These are phyloP conservation scores for Pichia norvegensis DNA, from an alignment of 1,139 yeast genomes.

Conservation along the genomic window DNA sequence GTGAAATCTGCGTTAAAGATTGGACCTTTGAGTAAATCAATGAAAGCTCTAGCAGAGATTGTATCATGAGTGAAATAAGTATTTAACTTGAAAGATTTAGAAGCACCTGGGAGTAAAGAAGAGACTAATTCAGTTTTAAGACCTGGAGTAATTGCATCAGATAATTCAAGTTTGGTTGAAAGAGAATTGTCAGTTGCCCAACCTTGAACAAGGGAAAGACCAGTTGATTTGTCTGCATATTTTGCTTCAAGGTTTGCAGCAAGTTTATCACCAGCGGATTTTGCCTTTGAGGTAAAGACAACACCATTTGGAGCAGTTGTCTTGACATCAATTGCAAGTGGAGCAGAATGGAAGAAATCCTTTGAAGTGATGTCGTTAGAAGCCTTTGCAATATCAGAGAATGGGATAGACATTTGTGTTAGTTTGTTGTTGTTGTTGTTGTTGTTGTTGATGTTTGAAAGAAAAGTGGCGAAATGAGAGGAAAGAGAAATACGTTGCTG, in stretches of 20 bases:
- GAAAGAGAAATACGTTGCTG: no score
- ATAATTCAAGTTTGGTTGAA: slow-evolving; percentile 88
- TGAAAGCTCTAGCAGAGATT: slow-evolving; percentile 89
- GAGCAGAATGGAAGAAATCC: slow-evolving; percentile 89
- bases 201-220: slow-evolving; percentile 91
- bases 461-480: background rate
- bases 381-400: slow-evolving; percentile 83
- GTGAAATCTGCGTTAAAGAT: slow-evolving; percentile 91
- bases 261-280: slow-evolving; percentile 67
- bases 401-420: slow-evolving; percentile 70
- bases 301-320: slow-evolving; percentile 96
- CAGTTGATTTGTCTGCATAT: slow-evolving; percentile 88
- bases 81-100: slow-evolving; percentile 87
- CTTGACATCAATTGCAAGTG: slow-evolving; percentile 83
- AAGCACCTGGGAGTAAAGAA: slow-evolving; percentile 79
- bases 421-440: no score
- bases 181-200: slow-evolving; percentile 94
- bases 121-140: slow-evolving; percentile 90
- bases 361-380: slow-evolving; percentile 82
- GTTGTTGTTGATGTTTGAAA: no score
- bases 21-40: slow-evolving; percentile 94
- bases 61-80: slow-evolving; percentile 89
- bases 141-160: slow-evolving; percentile 91
- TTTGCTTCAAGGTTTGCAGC: slow-evolving; percentile 89
- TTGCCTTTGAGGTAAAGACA: slow-evolving; percentile 89